Percentiles rank a stretch among this genome's conserved stretches.
Evolutionary conservation across 148 eudicot genomes (phyloP).

Genomic region (Gaultheria prostrata): DNA sequence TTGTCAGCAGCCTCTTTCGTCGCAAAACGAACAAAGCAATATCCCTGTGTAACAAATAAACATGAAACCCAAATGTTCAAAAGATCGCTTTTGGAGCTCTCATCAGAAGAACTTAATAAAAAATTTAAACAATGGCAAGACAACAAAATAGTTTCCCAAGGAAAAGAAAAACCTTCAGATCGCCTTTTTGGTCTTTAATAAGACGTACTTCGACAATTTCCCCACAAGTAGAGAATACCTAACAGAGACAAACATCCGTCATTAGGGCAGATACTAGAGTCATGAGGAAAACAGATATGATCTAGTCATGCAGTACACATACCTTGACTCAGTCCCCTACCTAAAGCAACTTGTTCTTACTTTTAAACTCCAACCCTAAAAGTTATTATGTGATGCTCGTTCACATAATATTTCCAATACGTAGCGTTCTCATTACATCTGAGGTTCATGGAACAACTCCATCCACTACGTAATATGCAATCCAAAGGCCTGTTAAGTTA

Average conservation of each 20-base stretch:
- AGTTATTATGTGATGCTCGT: not conserved
- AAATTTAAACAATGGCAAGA: not conserved
- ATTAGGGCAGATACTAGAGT: not conserved
- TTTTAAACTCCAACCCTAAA: not conserved
- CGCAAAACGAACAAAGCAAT: constrained; percentile 56
- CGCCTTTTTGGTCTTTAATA: constrained; percentile 54
- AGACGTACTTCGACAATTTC: constrained; percentile 38
- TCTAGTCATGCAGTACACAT: not conserved
- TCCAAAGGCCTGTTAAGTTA: not conserved
- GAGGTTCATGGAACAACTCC: not conserved
- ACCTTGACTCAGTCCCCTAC: not conserved
- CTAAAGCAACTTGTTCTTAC: not conserved
- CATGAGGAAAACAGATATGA: not conserved
- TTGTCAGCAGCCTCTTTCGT: constrained; percentile 54
- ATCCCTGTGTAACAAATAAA: constrained; percentile 42
- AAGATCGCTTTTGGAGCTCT: not conserved
- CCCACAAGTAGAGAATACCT: constrained; percentile 68
- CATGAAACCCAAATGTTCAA: constrained; percentile 1
- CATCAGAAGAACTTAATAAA: not conserved
- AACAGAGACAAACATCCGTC: constrained; percentile 11
- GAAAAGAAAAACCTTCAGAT: not conserved
- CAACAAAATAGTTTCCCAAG: not conserved
- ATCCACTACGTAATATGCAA: not conserved
- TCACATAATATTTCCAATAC: not conserved
- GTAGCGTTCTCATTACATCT: not conserved